phyloP scores from a whole-genome alignment of 2,329 filamentous ascomycete species.

The Aureobasidium sp. region DNA sequence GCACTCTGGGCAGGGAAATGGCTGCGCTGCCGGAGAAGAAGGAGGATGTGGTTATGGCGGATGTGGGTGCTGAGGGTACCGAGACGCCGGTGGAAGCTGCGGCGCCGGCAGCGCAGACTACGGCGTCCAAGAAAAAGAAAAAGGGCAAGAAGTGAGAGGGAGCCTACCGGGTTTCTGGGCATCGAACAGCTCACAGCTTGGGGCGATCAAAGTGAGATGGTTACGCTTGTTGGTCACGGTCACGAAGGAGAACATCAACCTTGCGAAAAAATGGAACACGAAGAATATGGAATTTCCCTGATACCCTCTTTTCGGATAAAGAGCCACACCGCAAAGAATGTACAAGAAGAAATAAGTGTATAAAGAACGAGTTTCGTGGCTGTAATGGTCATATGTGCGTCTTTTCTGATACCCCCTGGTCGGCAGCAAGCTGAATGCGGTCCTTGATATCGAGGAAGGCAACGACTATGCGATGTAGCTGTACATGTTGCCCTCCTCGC shows the following conservation, averaged over 20 bases:
- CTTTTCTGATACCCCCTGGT: neutral
- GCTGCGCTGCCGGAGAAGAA: slow-evolving; percentile 40
- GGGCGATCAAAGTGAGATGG: neutral
- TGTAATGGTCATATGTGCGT: neutral
- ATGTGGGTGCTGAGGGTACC: neutral
- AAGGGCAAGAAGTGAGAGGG: slow-evolving; percentile 8
- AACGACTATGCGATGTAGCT: slow-evolving; percentile 38
- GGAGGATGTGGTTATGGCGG: slow-evolving; percentile 25
- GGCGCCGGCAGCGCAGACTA: neutral
- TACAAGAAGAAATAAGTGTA: neutral
- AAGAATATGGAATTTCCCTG: neutral
- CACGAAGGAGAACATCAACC: neutral
- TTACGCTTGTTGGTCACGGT: neutral
- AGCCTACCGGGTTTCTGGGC: neutral
- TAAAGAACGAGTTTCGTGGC: neutral
- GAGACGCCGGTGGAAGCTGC: neutral
- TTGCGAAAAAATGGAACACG: neutral
- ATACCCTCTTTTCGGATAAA: neutral
- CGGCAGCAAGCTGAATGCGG: neutral
- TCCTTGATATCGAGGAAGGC: neutral
- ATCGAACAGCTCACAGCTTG: neutral
- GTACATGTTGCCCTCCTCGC: slow-evolving; percentile 57
- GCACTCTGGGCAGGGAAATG: slow-evolving; percentile 62
- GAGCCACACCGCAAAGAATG: neutral
- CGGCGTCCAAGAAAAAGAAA: slow-evolving; percentile 15